Evolutionary conservation across 2,329 filamentous ascomycete species (phyloP), one percentile per base, ranked within the genome.

Genomic region (Hypocreales sp.): DNA sequence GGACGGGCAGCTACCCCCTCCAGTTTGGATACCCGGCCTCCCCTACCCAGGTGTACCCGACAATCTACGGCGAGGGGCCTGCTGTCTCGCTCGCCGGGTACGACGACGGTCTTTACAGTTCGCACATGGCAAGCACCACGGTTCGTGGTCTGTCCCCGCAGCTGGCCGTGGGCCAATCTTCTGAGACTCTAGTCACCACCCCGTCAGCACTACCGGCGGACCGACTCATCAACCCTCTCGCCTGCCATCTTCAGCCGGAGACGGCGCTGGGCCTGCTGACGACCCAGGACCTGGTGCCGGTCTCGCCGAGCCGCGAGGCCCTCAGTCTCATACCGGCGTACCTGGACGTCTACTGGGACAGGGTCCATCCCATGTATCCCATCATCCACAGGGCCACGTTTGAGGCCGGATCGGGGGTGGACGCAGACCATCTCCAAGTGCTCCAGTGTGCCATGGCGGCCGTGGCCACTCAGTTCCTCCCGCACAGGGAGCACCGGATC

Each of bases 361-460:
- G 54, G 33, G 58, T 67, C 26, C 53, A 67, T 36, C 48, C 51
- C 14, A 35, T 52, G 30, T 60, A 58, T 36, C 64, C 65, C n/a
- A 42, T 69, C 15, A 51, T 69, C 15, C 65, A 71, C 44, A 54
- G 53, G 31, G 42, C 48, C 14, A 57, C 54, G 10, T 56, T 61
- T 22, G 57, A 63, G 30, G 48, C 46, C 15, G 45, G 46, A 12
- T 33, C 40, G 5, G 38, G 37, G 8, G 35, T 29, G 15, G 31
- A 33, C 7, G 44, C 47, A 5, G 56, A 60, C 28, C 44, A 50
- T 16, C 20, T 45, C 6, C 57, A 64, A 28, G 46, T 62, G 22
- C 47, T 70, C 24, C 55, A 49, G 10, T 67, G 56, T 33, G 62
- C 64, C 32, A 69, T 71, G 65, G 66, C 64, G 14, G 65, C 66